These are phyloP conservation scores for Fraxinus pennsylvanica DNA, from an alignment of 257 asterid genomes.

Conservation along the genomic window DNA sequence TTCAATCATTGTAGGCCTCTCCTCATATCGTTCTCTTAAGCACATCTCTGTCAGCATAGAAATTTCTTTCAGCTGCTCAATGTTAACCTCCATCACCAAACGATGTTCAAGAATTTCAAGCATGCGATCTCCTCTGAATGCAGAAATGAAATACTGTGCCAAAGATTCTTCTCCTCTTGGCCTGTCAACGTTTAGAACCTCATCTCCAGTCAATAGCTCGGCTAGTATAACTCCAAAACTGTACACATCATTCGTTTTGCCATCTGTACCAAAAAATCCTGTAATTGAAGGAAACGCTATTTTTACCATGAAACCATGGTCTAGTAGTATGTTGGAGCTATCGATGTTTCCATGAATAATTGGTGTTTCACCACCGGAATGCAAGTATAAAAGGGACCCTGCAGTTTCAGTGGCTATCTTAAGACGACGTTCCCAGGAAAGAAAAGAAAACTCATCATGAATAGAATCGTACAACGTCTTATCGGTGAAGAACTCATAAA, in stretches of 20 bases:
- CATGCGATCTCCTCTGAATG: conserved; percentile 2
- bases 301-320: conserved; percentile 21
- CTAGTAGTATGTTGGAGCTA: conserved; percentile 33
- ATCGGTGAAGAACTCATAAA: conserved; percentile 18
- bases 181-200: conserved; percentile 9
- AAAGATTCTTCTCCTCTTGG: conserved; percentile 12
- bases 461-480: conserved; percentile 28
- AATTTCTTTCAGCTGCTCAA: conserved; percentile 15
- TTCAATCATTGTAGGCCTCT: conserved; percentile 34
- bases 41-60: conserved; percentile 26
- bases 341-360: conserved; percentile 26
- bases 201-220: conserved; percentile 32
- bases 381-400: conserved; percentile 26
- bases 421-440: conserved; percentile 34
- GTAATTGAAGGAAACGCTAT: conserved; percentile 4
- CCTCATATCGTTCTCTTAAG: conserved; percentile 1
- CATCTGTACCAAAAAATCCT: background rate
- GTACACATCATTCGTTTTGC: conserved; percentile 31
- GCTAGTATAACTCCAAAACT: conserved; percentile 33
- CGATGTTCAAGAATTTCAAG: conserved; percentile 16
- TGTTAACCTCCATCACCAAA: background rate
- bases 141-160: conserved; percentile 5
- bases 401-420: conserved; percentile 30
- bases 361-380: conserved; percentile 4
- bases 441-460: background rate